These are phyloP conservation scores for Nicotiana paniculata DNA, from an alignment of 257 asterid species.

Conservation along the genomic window DNA sequence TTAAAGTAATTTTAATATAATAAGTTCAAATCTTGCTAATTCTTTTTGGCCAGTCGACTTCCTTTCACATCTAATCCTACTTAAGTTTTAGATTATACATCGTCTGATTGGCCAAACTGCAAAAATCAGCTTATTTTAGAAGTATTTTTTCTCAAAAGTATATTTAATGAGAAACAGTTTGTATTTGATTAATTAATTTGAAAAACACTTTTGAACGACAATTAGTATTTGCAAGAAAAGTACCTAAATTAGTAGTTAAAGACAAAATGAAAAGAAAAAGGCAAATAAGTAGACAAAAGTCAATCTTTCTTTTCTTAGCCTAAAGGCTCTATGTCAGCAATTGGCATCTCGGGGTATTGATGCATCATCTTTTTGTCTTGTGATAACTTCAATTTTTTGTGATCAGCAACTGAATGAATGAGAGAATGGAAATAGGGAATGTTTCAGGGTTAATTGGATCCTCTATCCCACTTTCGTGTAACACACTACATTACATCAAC, in stretches of 20 bases:
- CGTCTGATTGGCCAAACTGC: too few species aligned
- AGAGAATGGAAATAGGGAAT: background rate
- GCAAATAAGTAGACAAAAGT: background rate
- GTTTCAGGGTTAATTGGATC: background rate
- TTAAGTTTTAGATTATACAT: too few species aligned
- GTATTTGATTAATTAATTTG: too few species aligned
- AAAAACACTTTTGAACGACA: too few species aligned
- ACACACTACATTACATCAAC: background rate
- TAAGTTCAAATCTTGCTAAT: too few species aligned
- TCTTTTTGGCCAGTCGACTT: too few species aligned
- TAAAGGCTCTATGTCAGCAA: background rate
- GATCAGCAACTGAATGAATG: background rate
- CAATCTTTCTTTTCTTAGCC: background rate
- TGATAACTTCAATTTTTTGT: background rate
- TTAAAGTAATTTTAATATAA: too few species aligned
- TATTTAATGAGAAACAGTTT: too few species aligned
- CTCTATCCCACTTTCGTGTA: background rate
- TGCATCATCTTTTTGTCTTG: conserved; percentile 5
- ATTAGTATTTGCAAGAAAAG: background rate
- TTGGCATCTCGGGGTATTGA: conserved; percentile 2
- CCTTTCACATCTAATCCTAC: too few species aligned
- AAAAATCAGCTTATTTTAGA: too few species aligned
- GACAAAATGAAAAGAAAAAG: background rate
- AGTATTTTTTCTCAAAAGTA: too few species aligned
- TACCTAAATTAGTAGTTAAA: background rate